These are phyloP conservation scores for Cyclotella sp. DNA, from an alignment of 108 stramenopile species.

Conservation along the genomic window DNA sequence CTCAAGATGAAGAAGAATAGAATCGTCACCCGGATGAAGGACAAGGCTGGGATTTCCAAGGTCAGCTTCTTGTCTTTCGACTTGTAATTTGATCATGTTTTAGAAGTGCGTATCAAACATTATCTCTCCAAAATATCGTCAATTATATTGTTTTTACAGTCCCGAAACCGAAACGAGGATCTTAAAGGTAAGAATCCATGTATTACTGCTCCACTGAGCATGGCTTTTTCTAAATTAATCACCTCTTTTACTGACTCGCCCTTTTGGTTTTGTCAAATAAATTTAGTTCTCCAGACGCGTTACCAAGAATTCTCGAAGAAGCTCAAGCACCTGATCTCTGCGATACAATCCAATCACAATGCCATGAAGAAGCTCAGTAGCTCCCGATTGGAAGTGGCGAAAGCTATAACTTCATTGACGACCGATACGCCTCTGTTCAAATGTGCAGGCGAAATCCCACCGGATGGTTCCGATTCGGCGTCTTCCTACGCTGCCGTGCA, in stretches of 20 bases:
- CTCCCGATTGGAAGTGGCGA: slow-evolving; percentile 42
- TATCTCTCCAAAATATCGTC: neutral
- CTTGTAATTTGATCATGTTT: neutral
- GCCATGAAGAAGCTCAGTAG: slow-evolving; percentile 37
- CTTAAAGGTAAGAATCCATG: slow-evolving; percentile 1
- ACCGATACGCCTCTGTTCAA: slow-evolving; percentile 42
- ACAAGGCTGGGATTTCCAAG: slow-evolving; percentile 51
- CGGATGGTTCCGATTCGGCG: slow-evolving; percentile 20
- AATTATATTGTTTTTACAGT: neutral
- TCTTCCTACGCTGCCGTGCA: slow-evolving; percentile 49
- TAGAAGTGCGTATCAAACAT: neutral
- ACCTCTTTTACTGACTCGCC: neutral
- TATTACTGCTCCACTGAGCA: neutral
- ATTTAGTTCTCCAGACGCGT: slow-evolving; percentile 20
- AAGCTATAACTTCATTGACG: slow-evolving; percentile 48
- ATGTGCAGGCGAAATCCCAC: slow-evolving; percentile 41
- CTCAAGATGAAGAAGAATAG: slow-evolving; percentile 26
- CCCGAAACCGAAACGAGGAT: slow-evolving; percentile 46
- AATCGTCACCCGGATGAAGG: slow-evolving; percentile 52
- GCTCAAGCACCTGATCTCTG: slow-evolving; percentile 42
- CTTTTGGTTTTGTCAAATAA: neutral
- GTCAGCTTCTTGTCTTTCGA: neutral
- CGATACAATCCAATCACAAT: slow-evolving; percentile 39
- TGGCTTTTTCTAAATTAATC: neutral
- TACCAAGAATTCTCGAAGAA: slow-evolving; percentile 41